These are phyloP conservation scores for Alternaria sp. DNA, from an alignment of 2,329 filamentous ascomycete species.

Conservation along the genomic window DNA sequence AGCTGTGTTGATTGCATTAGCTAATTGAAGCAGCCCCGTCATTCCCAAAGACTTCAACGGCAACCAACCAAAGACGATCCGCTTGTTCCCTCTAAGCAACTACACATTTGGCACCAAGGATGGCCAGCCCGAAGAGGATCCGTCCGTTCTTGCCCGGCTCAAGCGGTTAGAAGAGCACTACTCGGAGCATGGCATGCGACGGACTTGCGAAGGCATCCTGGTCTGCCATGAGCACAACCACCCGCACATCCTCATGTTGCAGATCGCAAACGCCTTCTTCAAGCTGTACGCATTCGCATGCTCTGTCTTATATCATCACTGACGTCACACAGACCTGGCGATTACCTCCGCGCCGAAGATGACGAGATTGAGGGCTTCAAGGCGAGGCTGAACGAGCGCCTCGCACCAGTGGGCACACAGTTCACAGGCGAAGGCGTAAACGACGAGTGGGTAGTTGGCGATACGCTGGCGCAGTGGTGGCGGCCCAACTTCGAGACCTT, in stretches of 20 bases:
- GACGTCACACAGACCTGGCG: conserved; percentile 69
- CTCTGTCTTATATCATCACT: background rate
- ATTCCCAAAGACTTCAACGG: conserved; percentile 84
- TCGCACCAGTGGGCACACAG: conserved; percentile 87
- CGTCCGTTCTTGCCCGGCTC: conserved; percentile 88
- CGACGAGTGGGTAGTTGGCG: conserved; percentile 92
- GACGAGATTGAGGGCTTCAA: conserved; percentile 97
- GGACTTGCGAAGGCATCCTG: conserved; percentile 94
- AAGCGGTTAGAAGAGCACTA: conserved; percentile 98
- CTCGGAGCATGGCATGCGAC: conserved; percentile 87
- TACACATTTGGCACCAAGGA: conserved; percentile 99
- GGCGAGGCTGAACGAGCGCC: conserved; percentile 84
- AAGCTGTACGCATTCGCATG: conserved; percentile 67
- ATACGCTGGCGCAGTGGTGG: conserved; percentile 98
- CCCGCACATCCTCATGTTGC: conserved; percentile 97
- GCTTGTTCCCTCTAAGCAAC: conserved; percentile 93
- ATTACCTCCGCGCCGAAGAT: conserved; percentile 88
- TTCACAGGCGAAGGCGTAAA: conserved; percentile 85
- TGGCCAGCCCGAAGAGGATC: conserved; percentile 96
- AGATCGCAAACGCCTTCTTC: conserved; percentile 99
- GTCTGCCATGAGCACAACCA: conserved; percentile 99
- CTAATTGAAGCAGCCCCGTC: conserved; percentile 63
- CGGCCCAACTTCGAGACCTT: conserved; percentile 99
- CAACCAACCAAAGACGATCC: conserved; percentile 88
- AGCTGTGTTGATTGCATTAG: background rate